A percentile compares a stretch with the other conserved stretches of the same genome.
Evolutionary conservation across 148 eudicot genomes (phyloP).

Genomic region (Heliosperma pusillum): DNA sequence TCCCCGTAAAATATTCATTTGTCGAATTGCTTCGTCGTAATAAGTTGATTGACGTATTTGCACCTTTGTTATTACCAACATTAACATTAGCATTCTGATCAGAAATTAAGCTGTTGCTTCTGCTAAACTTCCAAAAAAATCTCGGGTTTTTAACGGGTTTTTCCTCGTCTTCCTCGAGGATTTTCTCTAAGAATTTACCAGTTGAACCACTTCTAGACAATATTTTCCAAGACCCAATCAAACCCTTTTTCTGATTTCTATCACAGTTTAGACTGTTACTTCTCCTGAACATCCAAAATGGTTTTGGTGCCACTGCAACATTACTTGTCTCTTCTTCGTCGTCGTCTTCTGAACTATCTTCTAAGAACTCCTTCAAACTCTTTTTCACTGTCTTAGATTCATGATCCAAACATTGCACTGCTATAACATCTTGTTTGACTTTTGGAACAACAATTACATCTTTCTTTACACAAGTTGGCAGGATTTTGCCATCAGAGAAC

Average conservation of each 20-base stretch:
- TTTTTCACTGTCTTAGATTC: slow-evolving; percentile 28
- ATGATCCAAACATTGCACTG: slow-evolving; percentile 22
- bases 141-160: slow-evolving; percentile 22
- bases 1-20: slow-evolving; percentile 17
- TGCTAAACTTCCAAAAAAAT: slow-evolving; percentile 49
- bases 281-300: slow-evolving; percentile 39
- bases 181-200: slow-evolving; percentile 29
- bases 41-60: neutral
- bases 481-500: slow-evolving; percentile 62
- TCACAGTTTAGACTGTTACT: slow-evolving; percentile 34
- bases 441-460: neutral
- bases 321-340: slow-evolving; percentile 7
- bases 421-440: neutral
- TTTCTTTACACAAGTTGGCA: slow-evolving; percentile 40
- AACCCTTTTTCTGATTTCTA: slow-evolving; percentile 25
- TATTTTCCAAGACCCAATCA: slow-evolving; percentile 26
- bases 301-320: neutral
- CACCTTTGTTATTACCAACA: slow-evolving; percentile 28
- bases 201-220: slow-evolving; percentile 33
- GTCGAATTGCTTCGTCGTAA: slow-evolving; percentile 56
- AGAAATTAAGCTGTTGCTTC: slow-evolving; percentile 47
- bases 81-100: slow-evolving; percentile 15
- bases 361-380: slow-evolving; percentile 54
- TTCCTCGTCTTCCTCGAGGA: slow-evolving; percentile 28
- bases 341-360: slow-evolving; percentile 37